Conservation (phyloP, 1,284 basidiomycete species). For the Rhodotorula sp. region DNA sequence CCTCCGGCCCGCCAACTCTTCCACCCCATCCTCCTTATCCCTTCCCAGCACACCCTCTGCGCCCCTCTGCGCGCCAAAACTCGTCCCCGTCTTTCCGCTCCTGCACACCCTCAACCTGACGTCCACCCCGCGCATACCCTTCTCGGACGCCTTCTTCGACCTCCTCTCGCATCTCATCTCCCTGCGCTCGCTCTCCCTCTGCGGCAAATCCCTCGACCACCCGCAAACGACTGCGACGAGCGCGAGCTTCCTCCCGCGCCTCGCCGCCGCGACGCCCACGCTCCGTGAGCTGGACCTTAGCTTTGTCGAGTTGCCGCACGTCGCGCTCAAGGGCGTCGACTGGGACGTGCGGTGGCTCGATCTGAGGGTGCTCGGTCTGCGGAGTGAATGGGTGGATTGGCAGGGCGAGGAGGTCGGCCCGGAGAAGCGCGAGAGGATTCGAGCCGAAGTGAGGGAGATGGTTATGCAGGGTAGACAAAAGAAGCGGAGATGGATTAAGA, state of each 20-base stretch:
- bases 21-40: not conserved
- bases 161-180: conserved; percentile 20
- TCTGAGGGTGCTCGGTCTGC: conserved; percentile 19
- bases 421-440: conserved; percentile 9
- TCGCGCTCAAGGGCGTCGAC: conserved; percentile 13
- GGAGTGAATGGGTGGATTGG: conserved; percentile 5
- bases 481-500: conserved; percentile 21
- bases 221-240: not conserved
- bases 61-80: not conserved
- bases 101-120: conserved; percentile 26
- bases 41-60: not conserved
- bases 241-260: conserved; percentile 15
- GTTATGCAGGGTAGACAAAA: conserved; percentile 4
- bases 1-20: not conserved
- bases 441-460: conserved; percentile 2
- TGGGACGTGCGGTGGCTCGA: conserved; percentile 29
- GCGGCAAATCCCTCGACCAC: conserved; percentile 11
- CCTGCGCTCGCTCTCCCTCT: conserved; percentile 24
- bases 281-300: conserved; percentile 24
- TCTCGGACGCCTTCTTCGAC: conserved; percentile 21
- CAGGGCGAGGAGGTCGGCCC: not conserved
- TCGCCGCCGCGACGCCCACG: conserved; percentile 23
- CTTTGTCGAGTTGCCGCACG: conserved; percentile 2
- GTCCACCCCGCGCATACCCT: conserved; percentile 5
- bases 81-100: conserved; percentile 20